phyloP scores from a whole-genome alignment of 1,284 basidiomycete species.

The Exsudoporus floridanus region DNA sequence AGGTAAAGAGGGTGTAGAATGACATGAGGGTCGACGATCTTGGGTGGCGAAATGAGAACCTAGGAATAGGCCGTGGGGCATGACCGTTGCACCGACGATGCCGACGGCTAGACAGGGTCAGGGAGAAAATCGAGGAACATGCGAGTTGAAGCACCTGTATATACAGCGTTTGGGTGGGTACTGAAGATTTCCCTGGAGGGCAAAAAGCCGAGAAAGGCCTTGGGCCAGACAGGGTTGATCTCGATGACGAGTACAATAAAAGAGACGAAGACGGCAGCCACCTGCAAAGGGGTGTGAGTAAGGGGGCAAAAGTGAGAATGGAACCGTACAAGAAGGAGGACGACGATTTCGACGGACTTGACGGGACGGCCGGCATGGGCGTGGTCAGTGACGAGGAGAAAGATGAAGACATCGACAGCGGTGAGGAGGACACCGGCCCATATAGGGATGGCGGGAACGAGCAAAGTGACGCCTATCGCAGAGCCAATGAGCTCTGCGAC shows the following conservation, averaged over 20 bases:
- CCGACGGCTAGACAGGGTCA: conserved; percentile 53
- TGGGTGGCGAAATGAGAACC: conserved; percentile 73
- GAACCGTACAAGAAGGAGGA: neutral
- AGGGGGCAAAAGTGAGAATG: neutral
- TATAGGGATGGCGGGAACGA: too few relatives aligned
- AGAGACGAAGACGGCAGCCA: neutral
- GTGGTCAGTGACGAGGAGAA: too few relatives aligned
- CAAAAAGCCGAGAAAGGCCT: conserved; percentile 65
- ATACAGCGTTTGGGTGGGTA: conserved; percentile 55
- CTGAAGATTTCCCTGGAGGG: conserved; percentile 37
- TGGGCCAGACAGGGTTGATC: conserved; percentile 66
- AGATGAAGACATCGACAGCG: too few relatives aligned
- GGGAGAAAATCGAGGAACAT: neutral
- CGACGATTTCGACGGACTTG: too few relatives aligned
- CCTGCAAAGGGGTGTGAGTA: conserved; percentile 22
- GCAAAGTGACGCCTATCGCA: too few relatives aligned
- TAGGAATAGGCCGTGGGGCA: conserved; percentile 80
- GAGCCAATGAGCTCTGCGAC: too few relatives aligned
- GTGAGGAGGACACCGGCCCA: too few relatives aligned
- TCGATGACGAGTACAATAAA: conserved; percentile 77
- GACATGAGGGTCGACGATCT: conserved; percentile 47
- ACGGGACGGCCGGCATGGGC: too few relatives aligned
- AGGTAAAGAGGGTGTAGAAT: conserved; percentile 2
- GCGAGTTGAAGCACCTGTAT: conserved; percentile 51
- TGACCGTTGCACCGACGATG: conserved; percentile 64